Base-by-base conservation (phyloP, 148 eudicot genomes). In the Rhododendron vialii region DNA sequence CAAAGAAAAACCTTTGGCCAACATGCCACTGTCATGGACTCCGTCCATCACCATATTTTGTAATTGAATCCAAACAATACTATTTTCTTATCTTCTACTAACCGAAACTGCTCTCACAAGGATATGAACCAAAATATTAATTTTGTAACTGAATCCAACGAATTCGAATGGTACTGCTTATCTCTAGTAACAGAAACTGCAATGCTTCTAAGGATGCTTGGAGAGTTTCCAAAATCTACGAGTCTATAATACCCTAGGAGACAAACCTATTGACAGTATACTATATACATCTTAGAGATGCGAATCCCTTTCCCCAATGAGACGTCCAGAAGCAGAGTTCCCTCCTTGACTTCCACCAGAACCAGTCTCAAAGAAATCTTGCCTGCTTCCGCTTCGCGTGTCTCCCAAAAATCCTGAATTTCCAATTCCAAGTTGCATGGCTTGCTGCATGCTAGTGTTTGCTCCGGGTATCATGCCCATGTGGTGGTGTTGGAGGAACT, bases 401-500 rank as follows among this genome's bases (percentile, higher is more conserved):
- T 89, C 95, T 88, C 87, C 81, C 81, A 88, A 33, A 81, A 82
- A 85, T 33, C 91, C 85, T 22, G 87, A 82, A 76, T 79, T 74
- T 61, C 89, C 92, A 18, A 33, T 83, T 41, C 90, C 93, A 36
- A 84, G 47, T 69, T 88, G 95, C 87, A 89, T 76, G 74, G 87
- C 83, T 30, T 75, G 84, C 50, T 88, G 93, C 84, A 90, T 83
- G 84, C 87, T 90, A 30, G 78, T 89, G 87, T 84, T 86, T 3
- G 89, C 89, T 18, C 90, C 89, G 38, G 88, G 87, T 75, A 90
- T 89, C 51, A 89, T 74, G 61, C 89, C 90, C 92, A 90, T 88
- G 41, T 87, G 90, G 80, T 87, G 91, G 45, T 89, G 91, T 84
- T 92, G 94, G n/a, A 87, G 81, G 73, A 89, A 90, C 47, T 90